These are phyloP conservation scores for Deinandra increscens DNA, from an alignment of 129 eudicot genomes.

Conservation along the genomic window DNA sequence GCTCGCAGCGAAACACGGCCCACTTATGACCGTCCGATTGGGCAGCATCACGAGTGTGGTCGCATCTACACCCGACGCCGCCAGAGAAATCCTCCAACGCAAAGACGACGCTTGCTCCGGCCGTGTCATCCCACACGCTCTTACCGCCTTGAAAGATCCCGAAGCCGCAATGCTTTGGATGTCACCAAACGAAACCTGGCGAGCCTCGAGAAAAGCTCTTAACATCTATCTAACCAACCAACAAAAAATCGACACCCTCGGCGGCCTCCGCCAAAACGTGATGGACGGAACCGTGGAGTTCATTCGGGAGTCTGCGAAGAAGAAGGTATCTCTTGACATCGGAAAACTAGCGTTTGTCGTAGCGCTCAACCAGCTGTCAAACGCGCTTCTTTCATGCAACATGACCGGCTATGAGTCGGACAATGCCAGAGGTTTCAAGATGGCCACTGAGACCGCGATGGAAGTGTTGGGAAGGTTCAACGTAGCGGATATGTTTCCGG, in stretches of 20 bases:
- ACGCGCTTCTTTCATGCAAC: slow-evolving; percentile 43
- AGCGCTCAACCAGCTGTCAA: slow-evolving; percentile 51
- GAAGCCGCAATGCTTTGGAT: slow-evolving; percentile 48
- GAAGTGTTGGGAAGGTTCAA: too few species aligned
- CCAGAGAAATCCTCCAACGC: slow-evolving; percentile 52
- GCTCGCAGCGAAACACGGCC: slow-evolving; percentile 43
- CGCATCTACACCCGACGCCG: slow-evolving; percentile 54
- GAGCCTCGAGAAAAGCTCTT: slow-evolving; percentile 43
- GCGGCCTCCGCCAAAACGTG: slow-evolving; percentile 31
- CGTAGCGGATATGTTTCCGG: slow-evolving; percentile 47
- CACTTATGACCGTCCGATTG: slow-evolving; percentile 56
- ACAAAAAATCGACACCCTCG: too few species aligned
- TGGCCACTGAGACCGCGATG: too few species aligned
- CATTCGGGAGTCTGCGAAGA: slow-evolving; percentile 20
- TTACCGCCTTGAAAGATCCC: slow-evolving; percentile 29
- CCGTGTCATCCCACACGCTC: slow-evolving; percentile 42
- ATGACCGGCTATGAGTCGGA: slow-evolving; percentile 35
- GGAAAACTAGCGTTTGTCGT: slow-evolving; percentile 47
- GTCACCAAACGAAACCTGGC: slow-evolving; percentile 40
- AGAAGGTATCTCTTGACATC: slow-evolving; percentile 29
- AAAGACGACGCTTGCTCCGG: slow-evolving; percentile 51
- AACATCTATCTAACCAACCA: slow-evolving; percentile 36
- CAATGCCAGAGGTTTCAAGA: too few species aligned
- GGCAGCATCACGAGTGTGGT: slow-evolving; percentile 50
- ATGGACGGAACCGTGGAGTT: slow-evolving; percentile 36